These are phyloP conservation scores for Aristolochia contorta DNA, from an alignment of 164 flowering plant species.

Conservation along the genomic window DNA sequence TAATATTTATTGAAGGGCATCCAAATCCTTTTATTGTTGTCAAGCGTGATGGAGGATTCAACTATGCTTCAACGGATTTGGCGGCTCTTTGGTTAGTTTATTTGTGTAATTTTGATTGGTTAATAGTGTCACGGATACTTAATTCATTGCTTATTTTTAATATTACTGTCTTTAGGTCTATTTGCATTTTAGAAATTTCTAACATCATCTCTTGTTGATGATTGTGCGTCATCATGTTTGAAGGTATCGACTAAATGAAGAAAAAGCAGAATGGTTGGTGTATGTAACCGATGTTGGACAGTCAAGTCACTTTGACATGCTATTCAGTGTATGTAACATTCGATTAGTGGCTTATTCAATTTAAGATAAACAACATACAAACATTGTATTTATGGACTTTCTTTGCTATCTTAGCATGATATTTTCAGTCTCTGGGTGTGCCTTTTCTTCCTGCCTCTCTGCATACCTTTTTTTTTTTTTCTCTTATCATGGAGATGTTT, in stretches of 20 bases:
- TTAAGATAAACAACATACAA: no score
- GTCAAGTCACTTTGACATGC: conserved; percentile 83
- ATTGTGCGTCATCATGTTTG: conserved; percentile 9
- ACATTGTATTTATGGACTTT: no score
- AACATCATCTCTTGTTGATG: neutral
- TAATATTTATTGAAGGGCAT: conserved; percentile 68
- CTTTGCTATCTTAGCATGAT: no score
- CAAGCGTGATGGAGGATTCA: conserved; percentile 94
- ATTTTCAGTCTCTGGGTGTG: no score
- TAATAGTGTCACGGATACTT: neutral
- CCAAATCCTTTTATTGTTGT: conserved; percentile 85
- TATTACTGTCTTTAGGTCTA: neutral
- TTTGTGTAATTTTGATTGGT: neutral
- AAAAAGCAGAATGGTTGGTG: conserved; percentile 92
- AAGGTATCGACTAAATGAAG: conserved; percentile 96
- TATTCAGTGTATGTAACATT: conserved; percentile 60
- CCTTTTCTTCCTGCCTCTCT: no score
- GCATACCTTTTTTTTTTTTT: no score
- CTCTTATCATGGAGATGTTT: no score
- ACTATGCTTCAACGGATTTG: conserved; percentile 94
- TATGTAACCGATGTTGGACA: conserved; percentile 98
- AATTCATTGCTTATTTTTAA: neutral
- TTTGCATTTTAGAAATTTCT: neutral
- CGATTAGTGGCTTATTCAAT: neutral
- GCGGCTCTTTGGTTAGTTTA: conserved; percentile 82